Evolutionary conservation across 495 filamentous ascomycete genomes (phyloP), one percentile per base, ranked within the genome.

Genomic region (Neurospora sp.): DNA sequence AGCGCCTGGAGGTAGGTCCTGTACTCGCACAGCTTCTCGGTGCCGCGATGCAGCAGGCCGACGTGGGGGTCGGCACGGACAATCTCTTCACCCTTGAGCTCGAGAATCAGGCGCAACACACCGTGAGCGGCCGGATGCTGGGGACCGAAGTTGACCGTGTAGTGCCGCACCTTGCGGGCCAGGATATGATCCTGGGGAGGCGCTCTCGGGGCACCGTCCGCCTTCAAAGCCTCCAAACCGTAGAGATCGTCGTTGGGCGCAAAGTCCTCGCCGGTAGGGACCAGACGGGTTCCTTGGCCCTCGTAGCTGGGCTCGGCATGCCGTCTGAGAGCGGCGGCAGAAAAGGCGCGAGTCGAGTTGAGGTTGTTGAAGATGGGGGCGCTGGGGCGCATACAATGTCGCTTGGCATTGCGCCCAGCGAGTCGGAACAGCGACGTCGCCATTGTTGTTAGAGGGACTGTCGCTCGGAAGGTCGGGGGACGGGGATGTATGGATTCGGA

Each of bases 21-120:
- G 87, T 99, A 99, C 86, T 99, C 96, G 82, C 98, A 98, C 85
- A 99, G 90, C 89, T 99, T 99, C 87, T 99, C 96, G 71, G 96
- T 99, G 75, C 96, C 96, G 79, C 96, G 89, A 83, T 99, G 96
- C 75, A 99, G 87, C 77, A 99, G 83, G 70, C 96, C 96, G 74
- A 99, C 96, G 83, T 99, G 96, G 35, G 96, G 96, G 84, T 99
- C 96, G 71, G 93, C 89, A 76, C 96, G 92, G 75, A 99, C 86
- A 77, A 99, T 99, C 85, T 98, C 93, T 83, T 99, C 96, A 78
- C 96, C 96, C 84, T 93, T 98, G 77, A 99, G 87, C 79, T 99
- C 96, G 78, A 98, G 88, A 87, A 99, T 99, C 83, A 99, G 85
- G 22, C 96, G 92, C 78, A 99, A 84, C 90, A 99, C 96, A 79